Evolutionary conservation across 2,329 filamentous ascomycete genomes (phyloP).

Genomic region (Hypocrella siamensis): DNA sequence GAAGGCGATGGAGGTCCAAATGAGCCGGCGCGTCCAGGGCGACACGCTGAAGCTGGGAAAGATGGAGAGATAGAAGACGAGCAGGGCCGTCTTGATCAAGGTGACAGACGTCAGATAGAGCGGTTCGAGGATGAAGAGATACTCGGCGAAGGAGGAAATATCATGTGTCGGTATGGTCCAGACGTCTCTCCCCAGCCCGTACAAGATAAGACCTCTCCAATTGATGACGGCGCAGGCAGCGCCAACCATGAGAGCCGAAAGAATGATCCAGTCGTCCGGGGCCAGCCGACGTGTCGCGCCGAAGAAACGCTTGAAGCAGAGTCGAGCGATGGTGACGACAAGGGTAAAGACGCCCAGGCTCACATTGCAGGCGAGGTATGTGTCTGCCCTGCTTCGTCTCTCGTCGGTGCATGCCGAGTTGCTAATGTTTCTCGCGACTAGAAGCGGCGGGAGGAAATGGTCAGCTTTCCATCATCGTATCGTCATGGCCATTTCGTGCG

Average conservation of each 20-base stretch:
- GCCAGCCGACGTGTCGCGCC: slow-evolving; percentile 12
- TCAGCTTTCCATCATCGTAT: neutral
- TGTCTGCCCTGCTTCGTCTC: neutral
- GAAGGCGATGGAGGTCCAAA: slow-evolving; percentile 22
- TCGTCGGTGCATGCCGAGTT: slow-evolving; percentile 1
- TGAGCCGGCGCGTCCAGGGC: slow-evolving; percentile 11
- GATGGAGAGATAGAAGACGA: slow-evolving; percentile 35
- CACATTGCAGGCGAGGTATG: slow-evolving; percentile 1
- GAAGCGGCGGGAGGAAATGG: neutral
- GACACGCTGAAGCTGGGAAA: slow-evolving; percentile 23
- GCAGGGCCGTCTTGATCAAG: slow-evolving; percentile 30
- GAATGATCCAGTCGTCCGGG: slow-evolving; percentile 16
- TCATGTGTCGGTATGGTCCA: slow-evolving; percentile 24
- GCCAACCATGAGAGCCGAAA: slow-evolving; percentile 10
- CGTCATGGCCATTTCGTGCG: neutral
- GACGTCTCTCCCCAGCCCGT: slow-evolving; percentile 28
- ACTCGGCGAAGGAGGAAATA: slow-evolving; percentile 23
- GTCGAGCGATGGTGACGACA: slow-evolving; percentile 19
- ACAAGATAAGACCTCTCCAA: slow-evolving; percentile 10
- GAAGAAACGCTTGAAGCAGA: slow-evolving; percentile 13
- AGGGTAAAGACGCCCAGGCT: slow-evolving; percentile 12
- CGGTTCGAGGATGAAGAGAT: slow-evolving; percentile 22
- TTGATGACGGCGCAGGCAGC: slow-evolving; percentile 13
- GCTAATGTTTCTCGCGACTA: slow-evolving; percentile 3
- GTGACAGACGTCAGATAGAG: slow-evolving; percentile 27